Evolutionary conservation across 2,329 filamentous ascomycete species (phyloP).

Genomic region (Pseudogymnoascus sp.): DNA sequence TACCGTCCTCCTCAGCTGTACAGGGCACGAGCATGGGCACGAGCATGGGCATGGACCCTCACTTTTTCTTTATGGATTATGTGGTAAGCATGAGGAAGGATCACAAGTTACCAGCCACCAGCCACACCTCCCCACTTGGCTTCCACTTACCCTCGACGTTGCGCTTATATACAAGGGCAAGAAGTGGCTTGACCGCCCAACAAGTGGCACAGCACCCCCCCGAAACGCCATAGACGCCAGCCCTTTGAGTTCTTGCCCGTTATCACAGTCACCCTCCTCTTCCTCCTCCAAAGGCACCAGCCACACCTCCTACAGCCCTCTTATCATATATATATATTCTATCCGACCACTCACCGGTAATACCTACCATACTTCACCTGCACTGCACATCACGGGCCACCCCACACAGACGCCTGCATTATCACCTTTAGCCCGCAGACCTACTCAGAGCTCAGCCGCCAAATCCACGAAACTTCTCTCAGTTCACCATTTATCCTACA

Average conservation of each 20-base stretch:
- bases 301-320: background rate
- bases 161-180: background rate
- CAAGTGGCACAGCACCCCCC: background rate
- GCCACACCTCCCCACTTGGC: background rate
- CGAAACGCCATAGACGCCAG: constrained; percentile 7
- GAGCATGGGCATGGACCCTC: background rate
- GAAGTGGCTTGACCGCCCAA: constrained; percentile 1
- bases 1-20: background rate
- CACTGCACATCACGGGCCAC: background rate
- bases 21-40: background rate
- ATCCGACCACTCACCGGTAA: no score
- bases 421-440: background rate
- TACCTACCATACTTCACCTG: no score
- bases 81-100: background rate
- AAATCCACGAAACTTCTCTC: background rate
- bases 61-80: background rate
- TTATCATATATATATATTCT: background rate
- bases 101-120: constrained; percentile 1
- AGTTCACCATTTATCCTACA: background rate
- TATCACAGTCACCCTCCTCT: background rate
- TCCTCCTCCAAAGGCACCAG: constrained; percentile 2
- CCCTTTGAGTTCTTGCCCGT: background rate
- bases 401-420: background rate
- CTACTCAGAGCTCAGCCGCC: background rate
- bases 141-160: background rate